phyloP scores from a whole-genome alignment of 495 filamentous ascomycete genomes.

The Evansstolkia leycettana region DNA sequence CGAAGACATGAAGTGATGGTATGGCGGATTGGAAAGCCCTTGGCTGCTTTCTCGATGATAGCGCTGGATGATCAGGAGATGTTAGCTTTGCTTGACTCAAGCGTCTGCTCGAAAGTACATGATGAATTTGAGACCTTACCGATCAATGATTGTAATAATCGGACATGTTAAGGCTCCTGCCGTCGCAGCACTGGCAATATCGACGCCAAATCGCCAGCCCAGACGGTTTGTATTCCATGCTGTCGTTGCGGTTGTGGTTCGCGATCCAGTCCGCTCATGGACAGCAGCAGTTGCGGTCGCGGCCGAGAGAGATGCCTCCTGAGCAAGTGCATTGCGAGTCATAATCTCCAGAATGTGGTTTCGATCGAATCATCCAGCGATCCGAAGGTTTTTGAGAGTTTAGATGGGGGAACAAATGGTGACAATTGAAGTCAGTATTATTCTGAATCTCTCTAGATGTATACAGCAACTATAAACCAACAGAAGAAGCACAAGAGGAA shows the following conservation, averaged over 20 bases:
- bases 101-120: background rate
- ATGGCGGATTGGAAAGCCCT: constrained; percentile 53
- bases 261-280: constrained; percentile 8
- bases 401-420: too few relatives aligned
- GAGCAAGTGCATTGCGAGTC: constrained; percentile 21
- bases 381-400: too few relatives aligned
- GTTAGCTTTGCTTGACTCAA: constrained; percentile 3
- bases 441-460: too few relatives aligned
- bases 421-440: too few relatives aligned
- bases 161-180: constrained; percentile 81
- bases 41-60: constrained; percentile 93
- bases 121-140: constrained; percentile 40
- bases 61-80: constrained; percentile 36
- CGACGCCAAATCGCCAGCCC: constrained; percentile 54
- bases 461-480: too few relatives aligned
- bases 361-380: too few relatives aligned
- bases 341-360: constrained; percentile 11
- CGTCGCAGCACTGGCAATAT: constrained; percentile 56
- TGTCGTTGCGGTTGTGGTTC: constrained; percentile 2
- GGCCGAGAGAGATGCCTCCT: constrained; percentile 13
- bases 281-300: background rate
- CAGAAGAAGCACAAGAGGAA: too few relatives aligned
- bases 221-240: constrained; percentile 73
- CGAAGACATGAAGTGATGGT: constrained; percentile 54
- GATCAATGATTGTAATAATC: constrained; percentile 81